Evolutionary conservation across 2,329 filamentous ascomycete species (phyloP), one percentile per base, ranked within the genome.

Genomic region (Aspergillus oerlinghausenensis): DNA sequence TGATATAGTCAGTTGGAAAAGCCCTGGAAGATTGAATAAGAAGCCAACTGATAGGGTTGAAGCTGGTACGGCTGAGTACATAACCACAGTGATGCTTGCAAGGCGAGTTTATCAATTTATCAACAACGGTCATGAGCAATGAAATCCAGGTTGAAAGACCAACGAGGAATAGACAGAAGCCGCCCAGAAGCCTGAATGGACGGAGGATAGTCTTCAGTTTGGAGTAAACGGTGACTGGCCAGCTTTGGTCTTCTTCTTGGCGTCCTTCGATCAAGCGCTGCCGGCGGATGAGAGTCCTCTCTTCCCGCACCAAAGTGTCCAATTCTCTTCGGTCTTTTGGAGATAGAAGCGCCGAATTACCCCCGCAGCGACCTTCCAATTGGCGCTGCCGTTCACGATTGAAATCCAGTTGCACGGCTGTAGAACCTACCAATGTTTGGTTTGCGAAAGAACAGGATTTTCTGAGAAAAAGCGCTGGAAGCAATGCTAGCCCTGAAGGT

Each of bases 41-140:
- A 56, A 96, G 79, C 84, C 88, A 96, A 77, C 99, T 97, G 69
- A 97, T 80, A 1, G 94, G 94, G 72, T 99, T 94, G 79, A 97
- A 96, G 65, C 95, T 91, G 72, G 95, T 89, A 69, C 87, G 82
- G 47, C 87, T 91, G 4, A 99, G 82, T 51, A 97, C 89, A 75
- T 97, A 99, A 60, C 94, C 94, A 71, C 94, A 99, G 65, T 85
- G 87, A 57, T 86, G 80, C 73, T 94, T 93, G 83, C 94, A 99
- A 60, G 95, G 79, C 3, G 92, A 97, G 78, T 97, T 97, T 73
- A 89, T 92, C 38, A 92, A 90, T 78, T 97, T 97, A 82, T 99
- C 94, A 68, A 97, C 92, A 63, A 87, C 89, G 0, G 93, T 97
- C 70, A 97, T 89, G 64, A 97, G 83, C 91, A 99, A 97, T 11